phyloP scores from a whole-genome alignment of 1,284 basidiomycete genomes.

The Pyrrhoderma noxium region DNA sequence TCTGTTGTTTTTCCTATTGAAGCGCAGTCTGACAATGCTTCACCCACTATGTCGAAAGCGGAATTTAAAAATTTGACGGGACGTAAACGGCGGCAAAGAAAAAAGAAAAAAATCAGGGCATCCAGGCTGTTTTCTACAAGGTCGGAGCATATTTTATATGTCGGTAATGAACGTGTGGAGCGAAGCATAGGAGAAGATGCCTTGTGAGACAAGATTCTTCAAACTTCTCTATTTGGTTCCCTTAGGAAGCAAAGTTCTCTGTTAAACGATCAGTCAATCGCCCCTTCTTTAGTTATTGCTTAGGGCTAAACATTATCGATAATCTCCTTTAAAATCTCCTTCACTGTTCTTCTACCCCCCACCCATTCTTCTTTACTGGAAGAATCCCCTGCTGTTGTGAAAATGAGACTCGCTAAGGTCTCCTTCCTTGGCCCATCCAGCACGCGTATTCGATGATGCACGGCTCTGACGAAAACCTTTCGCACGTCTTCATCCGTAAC shows the following conservation, averaged over 20 bases:
- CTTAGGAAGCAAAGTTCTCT: too few species aligned
- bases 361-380: constrained; percentile 10
- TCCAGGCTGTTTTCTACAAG: constrained; percentile 12
- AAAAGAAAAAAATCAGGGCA: constrained; percentile 9
- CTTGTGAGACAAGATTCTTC: too few species aligned
- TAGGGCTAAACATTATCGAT: constrained; percentile 14
- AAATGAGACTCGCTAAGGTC: constrained; percentile 52
- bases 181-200: background rate
- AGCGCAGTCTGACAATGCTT: background rate
- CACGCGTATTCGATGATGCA: constrained; percentile 63
- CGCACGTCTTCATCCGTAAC: constrained; percentile 67
- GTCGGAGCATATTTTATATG: constrained; percentile 12
- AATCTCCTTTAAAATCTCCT: constrained; percentile 19
- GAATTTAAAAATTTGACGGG: background rate
- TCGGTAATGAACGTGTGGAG: constrained; percentile 13
- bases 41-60: background rate
- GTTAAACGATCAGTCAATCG: background rate
- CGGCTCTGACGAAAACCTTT: constrained; percentile 56
- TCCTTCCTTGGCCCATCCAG: constrained; percentile 62
- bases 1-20: constrained; percentile 3
- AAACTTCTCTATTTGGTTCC: too few species aligned
- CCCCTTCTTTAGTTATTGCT: background rate
- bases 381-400: constrained; percentile 24
- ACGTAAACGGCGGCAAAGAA: constrained; percentile 7
- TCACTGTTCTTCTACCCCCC: constrained; percentile 14